A percentile compares a stretch with the other conserved stretches of the same genome.
phyloP scores from a whole-genome alignment of 2,329 filamentous ascomycete genomes.

The Nakataea oryzae region DNA sequence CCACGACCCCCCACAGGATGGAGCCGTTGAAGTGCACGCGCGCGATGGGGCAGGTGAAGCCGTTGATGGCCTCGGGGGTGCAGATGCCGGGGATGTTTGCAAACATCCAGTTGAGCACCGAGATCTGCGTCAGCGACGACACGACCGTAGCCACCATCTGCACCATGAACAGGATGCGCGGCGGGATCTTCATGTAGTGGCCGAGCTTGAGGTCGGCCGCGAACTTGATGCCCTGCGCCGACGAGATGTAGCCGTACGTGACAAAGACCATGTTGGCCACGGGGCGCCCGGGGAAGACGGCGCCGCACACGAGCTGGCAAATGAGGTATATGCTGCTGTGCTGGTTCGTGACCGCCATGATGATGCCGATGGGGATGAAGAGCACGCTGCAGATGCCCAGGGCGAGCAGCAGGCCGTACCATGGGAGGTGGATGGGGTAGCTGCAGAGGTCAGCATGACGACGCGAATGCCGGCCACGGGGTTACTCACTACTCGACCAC shows the following conservation, averaged over 20 bases:
- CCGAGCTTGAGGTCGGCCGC: conserved; percentile 79
- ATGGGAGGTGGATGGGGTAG: conserved; percentile 72
- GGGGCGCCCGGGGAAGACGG: conserved; percentile 71
- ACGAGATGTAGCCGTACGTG: conserved; percentile 83
- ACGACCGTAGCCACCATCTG: conserved; percentile 68
- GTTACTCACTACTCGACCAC: conserved; percentile 67
- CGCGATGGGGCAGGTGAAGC: conserved; percentile 80
- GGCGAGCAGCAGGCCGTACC: conserved; percentile 75
- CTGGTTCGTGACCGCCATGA: conserved; percentile 88
- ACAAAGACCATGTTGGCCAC: conserved; percentile 93
- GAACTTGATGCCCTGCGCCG: conserved; percentile 82
- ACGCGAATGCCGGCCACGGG: neutral
- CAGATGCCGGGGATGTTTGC: conserved; percentile 66
- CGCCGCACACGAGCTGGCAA: conserved; percentile 75
- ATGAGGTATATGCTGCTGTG: conserved; percentile 80
- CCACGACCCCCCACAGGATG: conserved; percentile 83
- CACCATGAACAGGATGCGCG: conserved; percentile 66
- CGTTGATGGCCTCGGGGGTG: conserved; percentile 69
- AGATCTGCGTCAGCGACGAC: conserved; percentile 71
- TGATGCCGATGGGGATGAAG: conserved; percentile 84
- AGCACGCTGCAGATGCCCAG: conserved; percentile 68
- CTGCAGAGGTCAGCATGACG: conserved; percentile 21
- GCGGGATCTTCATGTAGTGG: conserved; percentile 82
- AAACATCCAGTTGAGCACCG: conserved; percentile 87
- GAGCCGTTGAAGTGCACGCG: conserved; percentile 85